These are phyloP conservation scores for Abortiporus biennis DNA, from an alignment of 1,284 basidiomycete species.

Conservation along the genomic window DNA sequence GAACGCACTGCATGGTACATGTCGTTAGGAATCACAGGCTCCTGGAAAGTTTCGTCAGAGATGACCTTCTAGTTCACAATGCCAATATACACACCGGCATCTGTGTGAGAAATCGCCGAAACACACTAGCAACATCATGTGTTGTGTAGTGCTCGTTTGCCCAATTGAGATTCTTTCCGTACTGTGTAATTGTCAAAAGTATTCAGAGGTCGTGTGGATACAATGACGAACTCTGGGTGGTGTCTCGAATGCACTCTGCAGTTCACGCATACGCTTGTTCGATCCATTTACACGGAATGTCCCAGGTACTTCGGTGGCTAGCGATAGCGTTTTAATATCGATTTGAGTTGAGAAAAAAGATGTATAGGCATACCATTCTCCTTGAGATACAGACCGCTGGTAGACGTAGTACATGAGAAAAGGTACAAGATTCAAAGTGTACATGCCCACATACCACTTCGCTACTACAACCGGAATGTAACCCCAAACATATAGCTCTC, in stretches of 20 bases:
- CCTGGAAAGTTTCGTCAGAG: constrained; percentile 35
- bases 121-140: constrained; percentile 95
- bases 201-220: constrained; percentile 8
- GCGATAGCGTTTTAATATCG: too few relatives aligned
- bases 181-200: constrained; percentile 39
- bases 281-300: constrained; percentile 94
- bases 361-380: constrained; percentile 66
- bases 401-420: constrained; percentile 1
- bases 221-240: constrained; percentile 70
- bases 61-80: neutral
- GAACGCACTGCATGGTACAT: constrained; percentile 80
- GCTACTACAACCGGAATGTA: constrained; percentile 97
- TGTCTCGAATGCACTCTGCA: constrained; percentile 86
- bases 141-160: constrained; percentile 79
- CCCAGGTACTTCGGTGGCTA: constrained; percentile 92
- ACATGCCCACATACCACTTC: constrained; percentile 68
- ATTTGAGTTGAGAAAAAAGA: neutral
- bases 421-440: too few relatives aligned
- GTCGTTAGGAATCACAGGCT: constrained; percentile 85
- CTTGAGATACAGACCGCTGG: constrained; percentile 85
- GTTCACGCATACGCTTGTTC: constrained; percentile 91
- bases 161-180: constrained; percentile 93
- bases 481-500: constrained; percentile 85
- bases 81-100: constrained; percentile 79
- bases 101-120: constrained; percentile 91